Conservation (phyloP, 1,139 yeast genomes). For the Petasospora fabianii region DNA sequence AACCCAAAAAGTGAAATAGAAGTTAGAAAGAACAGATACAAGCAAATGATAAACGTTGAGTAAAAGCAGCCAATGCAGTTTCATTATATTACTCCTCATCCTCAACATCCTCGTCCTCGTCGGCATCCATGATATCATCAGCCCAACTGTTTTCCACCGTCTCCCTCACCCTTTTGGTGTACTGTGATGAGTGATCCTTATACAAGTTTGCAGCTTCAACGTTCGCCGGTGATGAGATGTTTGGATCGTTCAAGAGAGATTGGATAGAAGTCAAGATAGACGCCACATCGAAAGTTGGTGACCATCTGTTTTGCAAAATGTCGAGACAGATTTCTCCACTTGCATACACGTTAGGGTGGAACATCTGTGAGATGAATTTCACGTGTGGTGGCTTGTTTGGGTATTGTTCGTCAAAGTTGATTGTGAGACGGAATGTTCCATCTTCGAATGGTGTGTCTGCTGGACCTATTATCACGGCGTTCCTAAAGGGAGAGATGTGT, state of each 20-base stretch:
- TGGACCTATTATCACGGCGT: conserved; percentile 97
- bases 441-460: conserved; percentile 97
- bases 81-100: conserved; percentile 1
- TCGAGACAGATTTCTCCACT: conserved; percentile 94
- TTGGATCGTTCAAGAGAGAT: conserved; percentile 89
- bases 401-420: conserved; percentile 94
- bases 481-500: conserved; percentile 36
- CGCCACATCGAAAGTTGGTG: conserved; percentile 98
- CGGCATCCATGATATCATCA: conserved; percentile 64
- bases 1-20: too few species aligned
- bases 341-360: conserved; percentile 96
- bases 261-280: conserved; percentile 85
- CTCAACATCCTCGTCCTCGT: conserved; percentile 33
- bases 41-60: too few species aligned
- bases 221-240: conserved; percentile 94
- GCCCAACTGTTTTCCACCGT: conserved; percentile 94
- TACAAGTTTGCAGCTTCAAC: conserved; percentile 96
- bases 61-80: too few species aligned
- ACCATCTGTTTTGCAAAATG: conserved; percentile 95
- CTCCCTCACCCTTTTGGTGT: conserved; percentile 85
- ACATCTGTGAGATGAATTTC: conserved; percentile 88
- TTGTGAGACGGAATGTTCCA: conserved; percentile 84
- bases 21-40: not conserved
- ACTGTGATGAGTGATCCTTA: conserved; percentile 92
- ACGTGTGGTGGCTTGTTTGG: conserved; percentile 97